Conservation (phyloP, 2,329 filamentous ascomycete genomes). For the Claviceps citrina region DNA sequence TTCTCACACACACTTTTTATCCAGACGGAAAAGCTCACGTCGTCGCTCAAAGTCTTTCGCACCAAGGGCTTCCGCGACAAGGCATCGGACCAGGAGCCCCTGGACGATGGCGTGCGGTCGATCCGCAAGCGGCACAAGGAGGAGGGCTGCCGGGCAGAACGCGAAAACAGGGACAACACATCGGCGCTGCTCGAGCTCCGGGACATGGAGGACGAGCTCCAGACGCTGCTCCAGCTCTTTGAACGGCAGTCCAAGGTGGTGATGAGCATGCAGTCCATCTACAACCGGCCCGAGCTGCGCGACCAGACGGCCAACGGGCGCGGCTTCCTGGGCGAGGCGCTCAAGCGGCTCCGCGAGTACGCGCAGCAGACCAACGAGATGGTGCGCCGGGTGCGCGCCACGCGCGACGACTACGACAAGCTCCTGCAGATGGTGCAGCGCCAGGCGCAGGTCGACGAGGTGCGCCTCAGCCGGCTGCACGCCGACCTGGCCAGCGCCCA, state of each 20-base stretch:
- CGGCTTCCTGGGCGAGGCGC: constrained; percentile 36
- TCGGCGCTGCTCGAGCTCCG: constrained; percentile 46
- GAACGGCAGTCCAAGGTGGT: constrained; percentile 39
- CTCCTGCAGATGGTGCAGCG: constrained; percentile 52
- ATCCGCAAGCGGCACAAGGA: constrained; percentile 24
- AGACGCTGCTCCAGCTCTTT: constrained; percentile 40
- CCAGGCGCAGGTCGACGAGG: constrained; percentile 51
- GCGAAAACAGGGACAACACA: constrained; percentile 46
- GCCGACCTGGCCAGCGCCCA: constrained; percentile 47
- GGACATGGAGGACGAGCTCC: constrained; percentile 49
- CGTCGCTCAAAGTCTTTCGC: constrained; percentile 46
- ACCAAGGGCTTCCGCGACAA: constrained; percentile 38
- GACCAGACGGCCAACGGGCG: constrained; percentile 30
- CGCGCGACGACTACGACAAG: constrained; percentile 48
- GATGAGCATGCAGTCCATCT: constrained; percentile 30
- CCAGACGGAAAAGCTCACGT: constrained; percentile 47
- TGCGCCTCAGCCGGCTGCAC: constrained; percentile 45
- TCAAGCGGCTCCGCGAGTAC: constrained; percentile 39
- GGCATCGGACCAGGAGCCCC: constrained; percentile 23
- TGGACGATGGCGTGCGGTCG: constrained; percentile 24
- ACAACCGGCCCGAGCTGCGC: constrained; percentile 25
- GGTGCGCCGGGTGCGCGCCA: constrained; percentile 39
- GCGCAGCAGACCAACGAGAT: constrained; percentile 39
- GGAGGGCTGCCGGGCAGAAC: constrained; percentile 31
- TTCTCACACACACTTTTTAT: too few relatives aligned